Evolutionary conservation across 345 rosid genomes (phyloP).

Genomic region (Linum lewisii): DNA sequence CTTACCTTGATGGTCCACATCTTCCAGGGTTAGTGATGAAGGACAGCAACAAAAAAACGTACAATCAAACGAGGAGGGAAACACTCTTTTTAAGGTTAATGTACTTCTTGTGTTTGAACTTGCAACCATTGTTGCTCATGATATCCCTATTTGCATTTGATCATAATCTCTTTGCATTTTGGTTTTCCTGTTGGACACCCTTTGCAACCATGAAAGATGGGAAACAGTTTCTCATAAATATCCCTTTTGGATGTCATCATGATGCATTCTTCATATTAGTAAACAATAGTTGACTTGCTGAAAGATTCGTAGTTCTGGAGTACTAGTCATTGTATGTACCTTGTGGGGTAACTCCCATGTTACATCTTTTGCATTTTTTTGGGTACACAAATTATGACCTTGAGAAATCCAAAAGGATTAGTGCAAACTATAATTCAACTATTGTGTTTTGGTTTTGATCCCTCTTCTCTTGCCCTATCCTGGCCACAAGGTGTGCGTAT

Average conservation of each 20-base stretch:
- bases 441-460: too few relatives aligned
- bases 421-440: too few relatives aligned
- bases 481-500: too few relatives aligned
- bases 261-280: not conserved
- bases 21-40: too few relatives aligned
- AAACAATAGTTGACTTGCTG: not conserved
- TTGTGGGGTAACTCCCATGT: not conserved
- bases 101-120: not conserved
- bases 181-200: not conserved
- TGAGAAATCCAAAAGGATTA: too few relatives aligned
- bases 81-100: not conserved
- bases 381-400: not conserved
- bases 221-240: not conserved
- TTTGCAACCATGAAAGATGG: not conserved
- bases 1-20: too few relatives aligned
- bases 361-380: not conserved
- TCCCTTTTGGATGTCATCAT: not conserved
- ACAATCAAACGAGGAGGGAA: too few relatives aligned
- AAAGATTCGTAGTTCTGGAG: not conserved
- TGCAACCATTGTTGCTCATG: not conserved
- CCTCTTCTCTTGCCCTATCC: too few relatives aligned
- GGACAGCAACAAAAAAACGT: too few relatives aligned
- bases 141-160: too few relatives aligned
- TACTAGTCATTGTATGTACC: not conserved
- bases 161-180: not conserved